phyloP scores from a whole-genome alignment of 441 rosid species.

The Macaranga tanarius region DNA sequence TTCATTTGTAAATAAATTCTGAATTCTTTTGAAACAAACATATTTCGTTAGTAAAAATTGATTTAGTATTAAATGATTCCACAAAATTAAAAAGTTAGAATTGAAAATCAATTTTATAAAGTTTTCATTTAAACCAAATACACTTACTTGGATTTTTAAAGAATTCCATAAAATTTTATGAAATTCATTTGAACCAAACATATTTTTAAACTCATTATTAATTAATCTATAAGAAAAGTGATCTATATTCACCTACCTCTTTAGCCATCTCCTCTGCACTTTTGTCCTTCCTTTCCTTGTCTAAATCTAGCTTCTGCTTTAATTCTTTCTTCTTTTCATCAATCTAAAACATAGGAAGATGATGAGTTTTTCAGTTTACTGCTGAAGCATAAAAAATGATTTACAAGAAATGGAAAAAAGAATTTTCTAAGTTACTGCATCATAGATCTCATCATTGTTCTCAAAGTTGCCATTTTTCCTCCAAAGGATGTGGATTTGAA shows the following conservation, averaged over 20 bases:
- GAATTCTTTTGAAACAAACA: too few species aligned
- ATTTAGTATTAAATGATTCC: too few species aligned
- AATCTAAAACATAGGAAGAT: slow-evolving; percentile 36
- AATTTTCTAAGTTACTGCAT: slow-evolving; percentile 52
- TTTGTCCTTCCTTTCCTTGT: slow-evolving; percentile 72
- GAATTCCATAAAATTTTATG: too few species aligned
- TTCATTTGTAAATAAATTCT: too few species aligned
- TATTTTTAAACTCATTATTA: not conserved
- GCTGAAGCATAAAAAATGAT: not conserved
- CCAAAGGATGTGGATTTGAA: slow-evolving; percentile 84
- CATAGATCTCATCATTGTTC: slow-evolving; percentile 85
- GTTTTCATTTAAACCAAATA: too few species aligned
- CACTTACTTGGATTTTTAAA: too few species aligned
- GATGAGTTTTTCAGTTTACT: not conserved
- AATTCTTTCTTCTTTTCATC: slow-evolving; percentile 75
- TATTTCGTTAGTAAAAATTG: too few species aligned
- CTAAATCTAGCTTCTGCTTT: slow-evolving; percentile 70
- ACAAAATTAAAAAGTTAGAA: too few species aligned
- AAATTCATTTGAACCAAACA: too few species aligned
- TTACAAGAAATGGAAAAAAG: not conserved
- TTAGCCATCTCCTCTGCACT: slow-evolving; percentile 68
- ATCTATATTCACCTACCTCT: slow-evolving; percentile 68
- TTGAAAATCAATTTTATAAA: too few species aligned
- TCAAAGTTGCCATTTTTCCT: slow-evolving; percentile 78
- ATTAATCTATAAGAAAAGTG: slow-evolving; percentile 37